A percentile compares a stretch with the other conserved stretches of the same genome.
Conservation (phyloP, 345 rosid genomes). For the Trapa incisa region DNA sequence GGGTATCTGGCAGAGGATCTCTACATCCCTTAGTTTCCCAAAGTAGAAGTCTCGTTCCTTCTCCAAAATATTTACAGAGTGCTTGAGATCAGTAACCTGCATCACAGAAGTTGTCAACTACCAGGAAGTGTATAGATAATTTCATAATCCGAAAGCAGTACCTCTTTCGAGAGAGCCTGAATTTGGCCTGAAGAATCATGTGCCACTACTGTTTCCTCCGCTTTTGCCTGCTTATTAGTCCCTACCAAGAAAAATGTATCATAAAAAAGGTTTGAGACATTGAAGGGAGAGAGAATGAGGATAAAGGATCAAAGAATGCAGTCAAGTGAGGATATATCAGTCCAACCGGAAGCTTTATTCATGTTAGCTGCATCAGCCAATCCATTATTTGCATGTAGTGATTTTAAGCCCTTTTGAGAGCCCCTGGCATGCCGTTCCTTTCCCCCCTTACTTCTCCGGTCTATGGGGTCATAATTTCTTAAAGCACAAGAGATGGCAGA, state of each 20-base stretch:
- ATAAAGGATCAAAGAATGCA: not conserved
- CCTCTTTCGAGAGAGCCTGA: conserved; percentile 73
- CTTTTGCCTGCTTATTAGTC: conserved; percentile 36
- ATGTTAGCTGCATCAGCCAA: conserved; percentile 19
- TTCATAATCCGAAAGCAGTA: conserved; percentile 13
- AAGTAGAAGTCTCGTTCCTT: conserved; percentile 93
- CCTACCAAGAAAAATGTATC: conserved; percentile 18
- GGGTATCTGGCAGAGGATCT: conserved; percentile 71
- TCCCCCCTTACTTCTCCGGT: conserved; percentile 70
- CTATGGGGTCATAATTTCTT: conserved; percentile 90
- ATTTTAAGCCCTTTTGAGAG: conserved; percentile 49
- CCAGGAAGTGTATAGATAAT: not conserved
- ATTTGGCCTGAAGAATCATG: conserved; percentile 37
- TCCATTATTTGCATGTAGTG: conserved; percentile 57
- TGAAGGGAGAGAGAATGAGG: too few species aligned
- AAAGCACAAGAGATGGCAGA: conserved; percentile 1
- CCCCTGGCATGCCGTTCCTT: conserved; percentile 46
- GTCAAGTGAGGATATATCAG: conserved; percentile 4
- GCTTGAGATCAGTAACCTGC: conserved; percentile 64
- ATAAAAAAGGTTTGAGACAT: too few species aligned
- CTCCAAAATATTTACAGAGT: conserved; percentile 61
- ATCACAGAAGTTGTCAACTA: not conserved
- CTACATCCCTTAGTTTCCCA: conserved; percentile 76
- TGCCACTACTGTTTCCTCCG: conserved; percentile 15
- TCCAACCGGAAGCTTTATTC: conserved; percentile 28